phyloP scores from a whole-genome alignment of 2,329 filamentous ascomycete species.

The Fusarium beomiforme region DNA sequence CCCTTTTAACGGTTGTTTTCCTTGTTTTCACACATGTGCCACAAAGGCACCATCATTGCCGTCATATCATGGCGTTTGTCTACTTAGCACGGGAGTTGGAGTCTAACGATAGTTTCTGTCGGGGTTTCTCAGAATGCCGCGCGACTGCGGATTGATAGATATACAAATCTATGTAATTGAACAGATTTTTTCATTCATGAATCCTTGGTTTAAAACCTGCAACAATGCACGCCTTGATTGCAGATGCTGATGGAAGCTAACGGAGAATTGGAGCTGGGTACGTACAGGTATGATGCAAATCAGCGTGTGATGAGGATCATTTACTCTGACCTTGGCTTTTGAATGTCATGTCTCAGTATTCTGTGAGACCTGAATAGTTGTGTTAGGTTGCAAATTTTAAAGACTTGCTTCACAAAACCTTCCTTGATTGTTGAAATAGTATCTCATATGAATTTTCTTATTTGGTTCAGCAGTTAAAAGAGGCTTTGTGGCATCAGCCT shows the following conservation, averaged over 20 bases:
- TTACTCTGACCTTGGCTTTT: background rate
- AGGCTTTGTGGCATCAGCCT: background rate
- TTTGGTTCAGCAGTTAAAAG: background rate
- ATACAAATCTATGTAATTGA: constrained; percentile 32
- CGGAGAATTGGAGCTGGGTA: background rate
- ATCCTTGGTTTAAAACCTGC: background rate
- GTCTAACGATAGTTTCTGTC: constrained; percentile 26
- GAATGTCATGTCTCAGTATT: background rate
- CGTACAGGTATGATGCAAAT: background rate
- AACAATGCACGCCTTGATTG: background rate
- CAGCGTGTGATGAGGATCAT: background rate
- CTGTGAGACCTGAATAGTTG: background rate
- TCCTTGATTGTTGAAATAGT: background rate
- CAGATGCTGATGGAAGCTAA: background rate
- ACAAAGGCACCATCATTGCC: constrained; percentile 32
- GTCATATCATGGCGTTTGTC: constrained; percentile 39
- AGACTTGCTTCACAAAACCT: background rate
- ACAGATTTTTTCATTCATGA: constrained; percentile 4
- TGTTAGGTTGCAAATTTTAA: background rate
- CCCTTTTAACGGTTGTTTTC: constrained; percentile 21
- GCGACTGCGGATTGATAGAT: constrained; percentile 28
- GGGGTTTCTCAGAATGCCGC: constrained; percentile 22
- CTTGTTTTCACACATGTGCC: constrained; percentile 26
- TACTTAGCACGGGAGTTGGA: constrained; percentile 42
- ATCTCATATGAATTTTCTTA: too few species aligned